Percentiles rank a stretch among this genome's conserved stretches.
phyloP scores from a whole-genome alignment of 1,139 yeast species.

The Yamadazyma taylorii region DNA sequence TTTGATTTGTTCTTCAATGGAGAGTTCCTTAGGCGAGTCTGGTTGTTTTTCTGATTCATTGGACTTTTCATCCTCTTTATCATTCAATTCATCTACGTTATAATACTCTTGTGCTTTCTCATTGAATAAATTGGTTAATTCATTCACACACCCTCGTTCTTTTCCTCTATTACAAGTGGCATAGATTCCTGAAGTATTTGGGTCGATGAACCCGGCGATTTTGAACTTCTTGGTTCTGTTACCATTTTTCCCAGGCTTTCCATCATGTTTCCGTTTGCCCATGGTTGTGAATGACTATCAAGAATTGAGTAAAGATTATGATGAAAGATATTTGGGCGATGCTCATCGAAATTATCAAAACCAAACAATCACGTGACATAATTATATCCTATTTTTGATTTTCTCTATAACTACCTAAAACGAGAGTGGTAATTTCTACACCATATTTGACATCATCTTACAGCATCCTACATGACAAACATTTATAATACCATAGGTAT shows the following conservation, averaged over 20 bases:
- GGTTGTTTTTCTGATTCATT: slow-evolving; percentile 26
- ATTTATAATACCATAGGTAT: too few relatives aligned
- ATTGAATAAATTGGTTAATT: slow-evolving; percentile 59
- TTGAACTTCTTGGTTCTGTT: slow-evolving; percentile 41
- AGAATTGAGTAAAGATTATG: too few relatives aligned
- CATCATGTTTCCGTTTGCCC: slow-evolving; percentile 23
- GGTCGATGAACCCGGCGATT: slow-evolving; percentile 60
- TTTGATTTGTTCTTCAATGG: slow-evolving; percentile 75
- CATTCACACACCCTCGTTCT: slow-evolving; percentile 74
- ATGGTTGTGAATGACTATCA: slow-evolving; percentile 5
- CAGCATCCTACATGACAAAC: too few relatives aligned
- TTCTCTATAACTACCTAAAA: too few relatives aligned
- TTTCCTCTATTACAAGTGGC: slow-evolving; percentile 83
- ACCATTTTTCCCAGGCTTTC: slow-evolving; percentile 16
- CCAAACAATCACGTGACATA: neutral
- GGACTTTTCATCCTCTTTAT: slow-evolving; percentile 28
- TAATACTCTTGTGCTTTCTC: slow-evolving; percentile 57
- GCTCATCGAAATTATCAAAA: neutral
- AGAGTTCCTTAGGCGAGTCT: slow-evolving; percentile 31
- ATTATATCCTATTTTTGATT: too few relatives aligned
- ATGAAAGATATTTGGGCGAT: too few relatives aligned
- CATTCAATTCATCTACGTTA: slow-evolving; percentile 27
- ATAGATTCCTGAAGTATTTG: slow-evolving; percentile 79
- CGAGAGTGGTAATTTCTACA: too few relatives aligned
- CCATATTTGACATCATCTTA: too few relatives aligned